These are phyloP conservation scores for Guadua angustifolia DNA, from an alignment of 176 grass and related monocot species.

Conservation along the genomic window DNA sequence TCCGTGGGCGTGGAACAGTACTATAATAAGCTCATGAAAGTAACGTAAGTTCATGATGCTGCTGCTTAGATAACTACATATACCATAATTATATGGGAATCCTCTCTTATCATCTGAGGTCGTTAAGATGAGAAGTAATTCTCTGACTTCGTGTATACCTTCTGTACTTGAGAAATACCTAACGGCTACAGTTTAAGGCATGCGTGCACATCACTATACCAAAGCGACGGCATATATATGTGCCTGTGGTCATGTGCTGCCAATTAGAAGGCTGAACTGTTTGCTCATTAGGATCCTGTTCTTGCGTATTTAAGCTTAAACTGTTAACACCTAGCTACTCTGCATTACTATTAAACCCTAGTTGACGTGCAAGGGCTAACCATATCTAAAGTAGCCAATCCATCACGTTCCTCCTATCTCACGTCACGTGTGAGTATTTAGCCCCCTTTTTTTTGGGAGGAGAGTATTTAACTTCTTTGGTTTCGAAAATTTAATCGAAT, in stretches of 20 bases:
- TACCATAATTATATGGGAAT: background rate
- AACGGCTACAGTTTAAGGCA: background rate
- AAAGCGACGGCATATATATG: background rate
- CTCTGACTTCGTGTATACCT: background rate
- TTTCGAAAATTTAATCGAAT: background rate
- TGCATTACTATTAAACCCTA: background rate
- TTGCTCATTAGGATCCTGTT: background rate
- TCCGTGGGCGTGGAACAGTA: background rate
- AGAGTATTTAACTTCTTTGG: too few species aligned
- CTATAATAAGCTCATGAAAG: background rate
- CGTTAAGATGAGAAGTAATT: too few species aligned
- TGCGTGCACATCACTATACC: background rate
- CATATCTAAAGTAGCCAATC: background rate
- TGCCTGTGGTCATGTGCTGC: background rate
- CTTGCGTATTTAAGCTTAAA: background rate
- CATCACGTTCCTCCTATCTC: background rate
- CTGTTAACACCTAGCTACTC: background rate
- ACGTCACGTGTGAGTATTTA: too few species aligned
- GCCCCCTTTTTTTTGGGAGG: too few species aligned
- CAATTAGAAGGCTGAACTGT: background rate
- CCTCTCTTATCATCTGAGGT: background rate
- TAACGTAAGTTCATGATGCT: background rate
- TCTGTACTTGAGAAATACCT: background rate
- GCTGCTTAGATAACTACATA: background rate
- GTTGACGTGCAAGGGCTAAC: slow-evolving; percentile 26